Evolutionary conservation across 2,329 filamentous ascomycete genomes (phyloP).

Genomic region (Aspergillus nomiae): DNA sequence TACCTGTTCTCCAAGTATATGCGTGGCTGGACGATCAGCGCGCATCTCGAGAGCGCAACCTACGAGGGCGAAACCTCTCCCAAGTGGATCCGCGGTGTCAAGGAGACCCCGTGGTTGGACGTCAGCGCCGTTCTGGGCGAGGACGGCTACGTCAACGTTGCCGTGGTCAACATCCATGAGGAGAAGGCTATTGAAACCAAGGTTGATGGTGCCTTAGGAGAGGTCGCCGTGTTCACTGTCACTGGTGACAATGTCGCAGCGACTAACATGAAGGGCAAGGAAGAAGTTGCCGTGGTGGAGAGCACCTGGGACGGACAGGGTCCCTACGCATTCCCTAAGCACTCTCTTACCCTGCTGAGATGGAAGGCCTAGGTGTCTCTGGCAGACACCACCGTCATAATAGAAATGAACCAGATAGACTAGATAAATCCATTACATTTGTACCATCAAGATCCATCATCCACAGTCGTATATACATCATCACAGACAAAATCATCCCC

Average conservation of each 20-base stretch:
- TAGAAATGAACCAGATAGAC: background rate
- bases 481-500: background rate
- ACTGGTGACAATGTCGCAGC: constrained; percentile 59
- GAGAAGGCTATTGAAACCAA: constrained; percentile 60
- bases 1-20: constrained; percentile 71
- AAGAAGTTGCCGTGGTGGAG: constrained; percentile 64
- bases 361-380: constrained; percentile 44
- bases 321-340: constrained; percentile 66
- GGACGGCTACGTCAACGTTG: constrained; percentile 65
- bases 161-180: constrained; percentile 72
- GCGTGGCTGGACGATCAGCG: constrained; percentile 69
- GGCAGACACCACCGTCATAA: background rate
- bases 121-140: constrained; percentile 47
- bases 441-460: background rate
- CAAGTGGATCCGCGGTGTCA: constrained; percentile 44
- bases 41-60: constrained; percentile 63
- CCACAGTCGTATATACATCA: background rate
- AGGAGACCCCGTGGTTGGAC: constrained; percentile 66
- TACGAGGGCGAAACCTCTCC: constrained; percentile 62
- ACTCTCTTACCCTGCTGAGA: constrained; percentile 69
- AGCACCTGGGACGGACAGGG: constrained; percentile 66
- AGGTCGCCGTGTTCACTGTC: constrained; percentile 65
- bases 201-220: constrained; percentile 57
- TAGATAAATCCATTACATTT: background rate
- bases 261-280: constrained; percentile 63